Evolutionary conservation across 2,329 filamentous ascomycete species (phyloP), one percentile per base, ranked within the genome.

Genomic region (Neonectria ditissima): DNA sequence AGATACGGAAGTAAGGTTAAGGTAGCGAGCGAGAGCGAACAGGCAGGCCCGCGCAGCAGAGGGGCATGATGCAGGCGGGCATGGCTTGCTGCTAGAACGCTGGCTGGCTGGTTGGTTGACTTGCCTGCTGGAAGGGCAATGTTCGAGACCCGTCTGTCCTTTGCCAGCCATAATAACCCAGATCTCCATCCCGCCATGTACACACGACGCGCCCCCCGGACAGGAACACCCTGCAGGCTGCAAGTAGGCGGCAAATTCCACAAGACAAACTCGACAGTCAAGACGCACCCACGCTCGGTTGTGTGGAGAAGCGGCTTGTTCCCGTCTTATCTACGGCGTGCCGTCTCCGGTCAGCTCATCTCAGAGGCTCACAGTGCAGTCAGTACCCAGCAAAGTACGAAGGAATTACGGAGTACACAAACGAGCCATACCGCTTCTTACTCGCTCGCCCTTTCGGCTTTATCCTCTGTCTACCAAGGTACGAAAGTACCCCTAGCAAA

Each of bases 321-420:
- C 60, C 70, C 70, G 65, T 71, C 45, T 69, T 70, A 73, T 73
- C 47, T 68, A 59, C 70, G 70, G n/a, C 10, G 26, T 13, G 41
- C 20, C 47, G 53, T 41, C 34, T 52, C 45, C 47, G 51, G 52
- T 52, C 48, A 58, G 53, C 56, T 53, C 57, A 53, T 63, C 50
- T 32, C 30, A 32, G 9, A 32, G 30, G 30, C 30, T 32, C 30
- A 32, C 30, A 32, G 30, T 10, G 30, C 30, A 32, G 11, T 32
- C 7, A 39, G n/a, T 18, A 39, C 37, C 34, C 34, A 39, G n/a
- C 14, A 7, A 39, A 39, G 7, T 7, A 39, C 16, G 14, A 8
- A 39, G 14, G 34, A 32, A 14, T 13, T 32, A n/a, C n/a, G n/a
- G n/a, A n/a, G n/a, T n/a, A n/a, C n/a, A n/a, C n/a, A n/a, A n/a